Evolutionary conservation across 352 stramenopile genomes (phyloP), one percentile per base, ranked within the genome.

Genomic region (Phytopythium kandeliae): DNA sequence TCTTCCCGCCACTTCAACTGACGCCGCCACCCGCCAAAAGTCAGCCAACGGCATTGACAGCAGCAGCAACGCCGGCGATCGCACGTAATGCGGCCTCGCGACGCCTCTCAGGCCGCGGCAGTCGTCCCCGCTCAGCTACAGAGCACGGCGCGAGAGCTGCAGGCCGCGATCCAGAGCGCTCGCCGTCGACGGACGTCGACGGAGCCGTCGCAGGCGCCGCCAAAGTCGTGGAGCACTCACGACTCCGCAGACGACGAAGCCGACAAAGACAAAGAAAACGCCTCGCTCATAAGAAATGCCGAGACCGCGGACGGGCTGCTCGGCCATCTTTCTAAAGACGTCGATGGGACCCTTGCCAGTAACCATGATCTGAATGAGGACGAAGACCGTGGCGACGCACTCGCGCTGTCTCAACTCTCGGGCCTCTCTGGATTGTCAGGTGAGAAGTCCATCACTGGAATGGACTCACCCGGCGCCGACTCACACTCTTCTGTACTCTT

Each of bases 91-190:
- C 21, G 8, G 21, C 22, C 38, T 2, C 21, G 38, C 17, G 15
- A 17, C 25, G 6, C 26, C 24, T 8, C 42, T 21, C 13, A 24
- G 3, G 35, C 24, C 15, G 0, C 38, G 8, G 31, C 31, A 12
- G 46, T 21, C 11, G 46, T 62, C 55, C 52, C 21, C 34, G 58
- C 11, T 35, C 59, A 58, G 21, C 55, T 88, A 13, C 72, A 83
- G 47, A 63, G 64, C 43, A 68, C 72, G 0, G 61, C 77, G 7
- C 65, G 80, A 47, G 67, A 85, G 50, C 72, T 86, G 9, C 71
- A 83, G 17, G 63, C 62, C 17, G 74, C 74, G 15, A 81, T 86
- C 35, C 60, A 51, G n/a, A 74, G 63, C 51, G 59, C 58, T 15
- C 62, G 65, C n/a, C 53, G 52, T 21, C 59, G 56, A 0, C 60